phyloP scores from a whole-genome alignment of 1,284 basidiomycete species.

The Thelephora terrestris region DNA sequence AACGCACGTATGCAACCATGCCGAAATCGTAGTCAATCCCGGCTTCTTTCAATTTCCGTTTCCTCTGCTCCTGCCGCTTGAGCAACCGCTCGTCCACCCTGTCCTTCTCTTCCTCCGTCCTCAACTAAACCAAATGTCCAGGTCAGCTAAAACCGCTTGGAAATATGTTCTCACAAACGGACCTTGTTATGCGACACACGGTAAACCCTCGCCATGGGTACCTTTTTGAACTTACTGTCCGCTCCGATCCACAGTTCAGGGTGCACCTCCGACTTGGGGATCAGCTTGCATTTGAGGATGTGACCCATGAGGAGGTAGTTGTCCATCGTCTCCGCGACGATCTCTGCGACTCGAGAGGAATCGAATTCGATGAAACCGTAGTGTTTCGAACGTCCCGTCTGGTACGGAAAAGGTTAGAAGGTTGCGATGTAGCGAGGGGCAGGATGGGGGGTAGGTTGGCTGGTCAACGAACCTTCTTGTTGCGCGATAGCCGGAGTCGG shows the following conservation, averaged over 20 bases:
- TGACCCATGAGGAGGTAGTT: conserved; percentile 96
- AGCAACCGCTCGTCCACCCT: conserved; percentile 65
- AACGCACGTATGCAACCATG: conserved; percentile 57
- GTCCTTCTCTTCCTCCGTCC: conserved; percentile 65
- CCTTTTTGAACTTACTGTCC: conserved; percentile 78
- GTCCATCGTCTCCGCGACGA: conserved; percentile 98
- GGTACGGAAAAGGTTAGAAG: conserved; percentile 1
- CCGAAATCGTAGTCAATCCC: conserved; percentile 91
- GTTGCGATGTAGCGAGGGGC: not conserved
- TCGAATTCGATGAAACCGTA: conserved; percentile 96
- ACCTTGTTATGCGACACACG: conserved; percentile 79
- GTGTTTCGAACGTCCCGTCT: conserved; percentile 95
- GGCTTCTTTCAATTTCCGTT: conserved; percentile 67
- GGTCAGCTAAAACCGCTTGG: conserved; percentile 3
- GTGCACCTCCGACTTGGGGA: conserved; percentile 84
- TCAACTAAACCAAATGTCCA: conserved; percentile 36
- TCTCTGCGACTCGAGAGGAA: conserved; percentile 81
- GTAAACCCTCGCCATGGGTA: conserved; percentile 69
- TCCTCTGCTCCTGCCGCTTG: conserved; percentile 69
- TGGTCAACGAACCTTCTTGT: conserved; percentile 64
- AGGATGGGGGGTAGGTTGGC: not conserved
- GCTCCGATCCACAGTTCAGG: conserved; percentile 96
- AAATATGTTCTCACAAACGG: conserved; percentile 3
- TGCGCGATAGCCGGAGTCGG: conserved; percentile 83
- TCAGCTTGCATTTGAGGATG: conserved; percentile 80